Percentiles rank a stretch among this genome's conserved stretches.
phyloP scores from a whole-genome alignment of 1,284 basidiomycete species.

The Cerrena zonata region DNA sequence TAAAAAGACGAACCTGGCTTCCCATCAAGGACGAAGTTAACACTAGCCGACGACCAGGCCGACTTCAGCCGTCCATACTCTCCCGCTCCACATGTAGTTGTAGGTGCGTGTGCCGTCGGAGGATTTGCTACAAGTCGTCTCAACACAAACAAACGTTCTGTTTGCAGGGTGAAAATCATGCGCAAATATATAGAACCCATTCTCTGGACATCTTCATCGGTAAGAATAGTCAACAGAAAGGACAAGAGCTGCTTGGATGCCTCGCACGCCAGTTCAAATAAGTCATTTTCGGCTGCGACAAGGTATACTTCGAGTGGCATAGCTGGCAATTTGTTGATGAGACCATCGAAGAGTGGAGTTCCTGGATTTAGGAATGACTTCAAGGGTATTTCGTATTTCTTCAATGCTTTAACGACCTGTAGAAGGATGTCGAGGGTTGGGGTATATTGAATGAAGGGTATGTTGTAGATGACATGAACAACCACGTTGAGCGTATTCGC shows the following conservation, averaged over 20 bases:
- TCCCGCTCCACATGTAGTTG: slow-evolving; percentile 20
- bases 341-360: slow-evolving; percentile 23
- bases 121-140: slow-evolving; percentile 31
- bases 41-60: slow-evolving; percentile 33
- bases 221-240: slow-evolving; percentile 26
- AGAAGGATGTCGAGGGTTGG: slow-evolving; percentile 25
- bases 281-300: slow-evolving; percentile 28
- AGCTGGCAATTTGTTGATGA: slow-evolving; percentile 26
- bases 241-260: slow-evolving; percentile 33
- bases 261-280: slow-evolving; percentile 31
- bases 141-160: slow-evolving; percentile 31
- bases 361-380: slow-evolving; percentile 14
- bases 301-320: slow-evolving; percentile 30
- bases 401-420: slow-evolving; percentile 21
- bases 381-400: slow-evolving; percentile 26
- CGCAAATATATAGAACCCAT: slow-evolving; percentile 38
- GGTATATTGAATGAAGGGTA: slow-evolving; percentile 26
- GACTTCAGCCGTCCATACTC: slow-evolving; percentile 27
- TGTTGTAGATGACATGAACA: slow-evolving; percentile 30
- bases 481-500: slow-evolving; percentile 32
- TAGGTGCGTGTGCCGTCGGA: slow-evolving; percentile 28
- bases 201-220: slow-evolving; percentile 28
- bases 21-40: slow-evolving; percentile 36
- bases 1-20: slow-evolving; percentile 25
- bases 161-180: slow-evolving; percentile 38